Percentiles rank a stretch among this genome's conserved stretches.
Conservation (phyloP, 169 alveolate species). For the Babesia caballi region DNA sequence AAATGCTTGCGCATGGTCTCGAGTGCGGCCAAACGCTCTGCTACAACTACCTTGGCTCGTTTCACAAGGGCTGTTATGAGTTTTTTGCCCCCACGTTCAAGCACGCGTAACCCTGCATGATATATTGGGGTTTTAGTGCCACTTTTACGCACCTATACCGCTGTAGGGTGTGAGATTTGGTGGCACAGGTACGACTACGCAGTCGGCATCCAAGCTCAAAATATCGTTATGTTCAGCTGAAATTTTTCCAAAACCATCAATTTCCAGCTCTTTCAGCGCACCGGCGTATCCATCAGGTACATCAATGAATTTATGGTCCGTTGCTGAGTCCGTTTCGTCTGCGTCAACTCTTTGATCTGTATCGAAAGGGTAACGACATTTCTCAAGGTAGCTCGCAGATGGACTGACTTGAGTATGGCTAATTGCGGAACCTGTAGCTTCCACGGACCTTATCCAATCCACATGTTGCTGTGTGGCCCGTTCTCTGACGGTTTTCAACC, state of each 20-base stretch:
- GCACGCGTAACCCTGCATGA: slow-evolving; percentile 31
- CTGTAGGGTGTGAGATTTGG: slow-evolving; percentile 60
- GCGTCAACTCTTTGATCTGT: not conserved
- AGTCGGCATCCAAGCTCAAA: slow-evolving; percentile 38
- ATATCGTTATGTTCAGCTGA: slow-evolving; percentile 56
- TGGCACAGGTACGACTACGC: slow-evolving; percentile 57
- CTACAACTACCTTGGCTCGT: slow-evolving; percentile 45
- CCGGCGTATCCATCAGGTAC: slow-evolving; percentile 4
- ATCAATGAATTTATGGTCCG: slow-evolving; percentile 4
- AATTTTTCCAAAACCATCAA: slow-evolving; percentile 50
- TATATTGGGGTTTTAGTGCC: not conserved
- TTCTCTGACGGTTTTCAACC: slow-evolving; percentile 48
- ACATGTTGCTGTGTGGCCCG: slow-evolving; percentile 56
- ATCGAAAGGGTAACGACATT: slow-evolving; percentile 36
- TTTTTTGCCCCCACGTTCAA: slow-evolving; percentile 60
- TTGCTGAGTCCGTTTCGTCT: not conserved
- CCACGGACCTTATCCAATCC: slow-evolving; percentile 24
- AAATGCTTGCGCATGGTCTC: slow-evolving; percentile 20
- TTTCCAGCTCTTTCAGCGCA: slow-evolving; percentile 27
- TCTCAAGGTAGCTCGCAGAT: not conserved
- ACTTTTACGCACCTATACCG: slow-evolving; percentile 39
- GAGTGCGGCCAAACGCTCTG: slow-evolving; percentile 50
- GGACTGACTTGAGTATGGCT: not conserved
- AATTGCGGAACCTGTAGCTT: slow-evolving; percentile 1
- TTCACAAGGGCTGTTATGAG: slow-evolving; percentile 53